Evolutionary conservation across 2,329 filamentous ascomycete species (phyloP), one percentile per base, ranked within the genome.

Genomic region (Calonectria henricotiae): DNA sequence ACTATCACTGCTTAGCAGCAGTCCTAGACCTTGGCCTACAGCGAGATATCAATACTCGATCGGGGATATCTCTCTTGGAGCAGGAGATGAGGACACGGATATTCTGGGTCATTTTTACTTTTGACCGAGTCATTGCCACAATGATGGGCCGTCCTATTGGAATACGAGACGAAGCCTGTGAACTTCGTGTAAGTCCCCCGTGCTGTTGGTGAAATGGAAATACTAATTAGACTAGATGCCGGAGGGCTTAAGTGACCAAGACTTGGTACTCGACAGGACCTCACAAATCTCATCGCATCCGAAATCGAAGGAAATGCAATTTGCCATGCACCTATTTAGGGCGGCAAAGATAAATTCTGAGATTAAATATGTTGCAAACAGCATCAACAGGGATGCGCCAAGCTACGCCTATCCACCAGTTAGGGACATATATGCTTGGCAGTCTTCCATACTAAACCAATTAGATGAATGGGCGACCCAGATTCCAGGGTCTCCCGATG

Each of bases 141-240:
- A 89, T 88, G 79, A 87, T 89, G 86, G 88, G 88, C 0, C 81
- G 88, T 1, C 88, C 88, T 0, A 87, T 89, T 62, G 87, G 87
- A 0, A 74, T 89, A 2, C 80, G 87, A 54, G 88, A 89, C 54
- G 88, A 89, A 71, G 87, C 86, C 0, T 88, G 87, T 46, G 87
- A 89, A 17, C 78, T 88, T 17, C 78, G 86, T 41, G 86, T 88
- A 71, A 75, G 81, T 73, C 3, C 0, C 4, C 1, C 1, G 15
- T 25, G 7, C 8, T 5, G 3, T 1, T 1, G 5, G 2, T 1
- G 1, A 1, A n/a, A 7, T 0, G 1, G 0, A 12, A 4, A 35
- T 41, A 30, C 74, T 81, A 32, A 81, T 17, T 0, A 5, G 1
- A 5, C 1, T n/a, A 81, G 80, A 74, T 82, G 65, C 80, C 80